Evolutionary conservation across 2,329 filamentous ascomycete genomes (phyloP).

Genomic region (Aspergillus neotritici): DNA sequence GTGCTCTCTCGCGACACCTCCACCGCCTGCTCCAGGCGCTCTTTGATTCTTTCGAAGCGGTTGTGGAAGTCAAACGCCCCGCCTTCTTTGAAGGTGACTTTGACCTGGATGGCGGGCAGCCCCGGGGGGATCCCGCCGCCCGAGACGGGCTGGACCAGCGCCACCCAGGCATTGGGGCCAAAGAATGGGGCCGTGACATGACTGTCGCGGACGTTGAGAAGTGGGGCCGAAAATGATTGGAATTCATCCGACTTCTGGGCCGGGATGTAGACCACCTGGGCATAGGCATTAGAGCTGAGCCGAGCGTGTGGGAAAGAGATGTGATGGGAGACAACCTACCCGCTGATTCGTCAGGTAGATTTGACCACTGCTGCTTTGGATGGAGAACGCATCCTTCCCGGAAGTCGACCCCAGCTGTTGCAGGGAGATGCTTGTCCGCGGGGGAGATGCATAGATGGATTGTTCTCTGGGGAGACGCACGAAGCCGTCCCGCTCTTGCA

Average conservation of each 20-base stretch:
- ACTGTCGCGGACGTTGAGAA: conserved; percentile 80
- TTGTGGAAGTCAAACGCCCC: conserved; percentile 89
- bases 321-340: conserved; percentile 47
- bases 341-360: conserved; percentile 80
- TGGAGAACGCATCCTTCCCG: conserved; percentile 58
- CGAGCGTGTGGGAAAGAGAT: conserved; percentile 6
- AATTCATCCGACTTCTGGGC: conserved; percentile 60
- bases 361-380: conserved; percentile 68
- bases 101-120: conserved; percentile 68
- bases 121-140: conserved; percentile 76
- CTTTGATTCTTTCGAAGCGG: conserved; percentile 76
- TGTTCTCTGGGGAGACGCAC: conserved; percentile 80
- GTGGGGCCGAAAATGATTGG: conserved; percentile 82
- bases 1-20: conserved; percentile 45
- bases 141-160: conserved; percentile 70
- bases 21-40: conserved; percentile 73
- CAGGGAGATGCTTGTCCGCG: conserved; percentile 70
- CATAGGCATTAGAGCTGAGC: conserved; percentile 7
- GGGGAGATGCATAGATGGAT: conserved; percentile 72
- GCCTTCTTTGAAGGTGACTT: conserved; percentile 87
- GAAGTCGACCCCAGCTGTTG: conserved; percentile 63
- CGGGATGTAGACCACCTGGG: conserved; percentile 81
- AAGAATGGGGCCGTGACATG: conserved; percentile 86
- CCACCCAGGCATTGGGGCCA: conserved; percentile 85
- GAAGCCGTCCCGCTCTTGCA: conserved; percentile 66